Evolutionary conservation across 148 eudicot species (phyloP).

Genomic region (Cornus controversa): DNA sequence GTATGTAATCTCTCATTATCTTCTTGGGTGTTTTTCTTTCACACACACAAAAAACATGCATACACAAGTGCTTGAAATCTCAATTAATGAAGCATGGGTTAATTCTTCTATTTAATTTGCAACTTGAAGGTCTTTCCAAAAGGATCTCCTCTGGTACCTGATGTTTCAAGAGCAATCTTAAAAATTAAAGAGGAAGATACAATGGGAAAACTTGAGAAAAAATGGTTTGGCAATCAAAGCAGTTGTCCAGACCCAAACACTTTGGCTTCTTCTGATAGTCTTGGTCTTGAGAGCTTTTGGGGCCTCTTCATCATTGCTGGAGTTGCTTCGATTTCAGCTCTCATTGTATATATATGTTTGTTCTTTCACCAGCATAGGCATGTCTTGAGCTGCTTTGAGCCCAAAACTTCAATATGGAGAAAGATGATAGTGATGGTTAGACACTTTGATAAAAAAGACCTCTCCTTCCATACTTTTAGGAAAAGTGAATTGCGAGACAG

Average conservation of each 20-base stretch:
- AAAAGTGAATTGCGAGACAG: conserved; percentile 7
- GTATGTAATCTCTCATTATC: conserved; percentile 15
- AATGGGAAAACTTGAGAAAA: conserved; percentile 18
- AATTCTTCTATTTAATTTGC: background rate
- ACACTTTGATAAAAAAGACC: conserved; percentile 23
- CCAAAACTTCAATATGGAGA: conserved; percentile 8
- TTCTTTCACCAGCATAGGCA: conserved; percentile 21
- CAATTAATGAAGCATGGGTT: background rate
- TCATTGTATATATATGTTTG: background rate
- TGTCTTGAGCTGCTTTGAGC: conserved; percentile 1
- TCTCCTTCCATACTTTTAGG: conserved; percentile 20
- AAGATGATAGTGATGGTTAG: conserved; percentile 6
- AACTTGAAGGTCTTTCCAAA: conserved; percentile 30
- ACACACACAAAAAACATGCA: too few species aligned
- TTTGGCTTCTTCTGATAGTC: conserved; percentile 9
- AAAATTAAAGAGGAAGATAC: conserved; percentile 27
- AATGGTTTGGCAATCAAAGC: conserved; percentile 15
- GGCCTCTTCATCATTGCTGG: conserved; percentile 32
- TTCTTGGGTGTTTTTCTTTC: too few species aligned
- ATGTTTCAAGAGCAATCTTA: conserved; percentile 35
- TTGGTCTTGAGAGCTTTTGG: conserved; percentile 31
- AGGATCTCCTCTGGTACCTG: conserved; percentile 33
- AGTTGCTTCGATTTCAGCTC: conserved; percentile 14
- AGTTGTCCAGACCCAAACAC: conserved; percentile 9
- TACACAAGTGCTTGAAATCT: too few species aligned